These are phyloP conservation scores for Penicillium argentinense DNA, from an alignment of 495 filamentous ascomycete species.

Conservation along the genomic window DNA sequence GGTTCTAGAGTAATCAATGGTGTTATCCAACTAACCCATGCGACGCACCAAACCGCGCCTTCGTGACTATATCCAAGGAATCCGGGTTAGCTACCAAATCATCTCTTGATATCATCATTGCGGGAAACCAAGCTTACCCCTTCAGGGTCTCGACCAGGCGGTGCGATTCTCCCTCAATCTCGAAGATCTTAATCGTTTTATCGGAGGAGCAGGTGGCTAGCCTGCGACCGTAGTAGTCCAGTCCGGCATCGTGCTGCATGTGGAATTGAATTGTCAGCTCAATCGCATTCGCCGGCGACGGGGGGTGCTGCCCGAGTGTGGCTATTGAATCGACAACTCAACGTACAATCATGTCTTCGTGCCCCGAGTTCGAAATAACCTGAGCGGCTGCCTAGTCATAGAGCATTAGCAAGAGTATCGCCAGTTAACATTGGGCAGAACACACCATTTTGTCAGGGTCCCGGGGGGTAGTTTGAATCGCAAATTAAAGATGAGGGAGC, in stretches of 20 bases:
- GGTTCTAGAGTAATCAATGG: background rate
- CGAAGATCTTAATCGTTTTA: slow-evolving; percentile 98
- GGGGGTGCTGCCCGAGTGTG: no score
- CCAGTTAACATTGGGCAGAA: background rate
- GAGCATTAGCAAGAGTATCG: slow-evolving; percentile 15
- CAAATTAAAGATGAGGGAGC: slow-evolving; percentile 27
- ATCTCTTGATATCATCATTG: background rate
- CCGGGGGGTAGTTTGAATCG: slow-evolving; percentile 22
- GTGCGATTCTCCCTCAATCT: slow-evolving; percentile 93
- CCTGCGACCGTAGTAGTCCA: slow-evolving; percentile 97
- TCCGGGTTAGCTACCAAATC: slow-evolving; percentile 2
- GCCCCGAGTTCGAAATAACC: slow-evolving; percentile 85
- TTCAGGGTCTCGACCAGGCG: slow-evolving; percentile 89
- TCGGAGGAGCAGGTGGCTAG: slow-evolving; percentile 97
- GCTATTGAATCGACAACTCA: no score
- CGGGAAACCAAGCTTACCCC: slow-evolving; percentile 62
- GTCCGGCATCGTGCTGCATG: slow-evolving; percentile 86
- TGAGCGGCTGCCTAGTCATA: slow-evolving; percentile 61
- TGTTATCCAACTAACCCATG: slow-evolving; percentile 63
- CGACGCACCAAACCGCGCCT: slow-evolving; percentile 93
- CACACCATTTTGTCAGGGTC: slow-evolving; percentile 24
- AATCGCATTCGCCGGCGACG: background rate
- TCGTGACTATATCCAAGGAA: slow-evolving; percentile 65
- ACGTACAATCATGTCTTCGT: slow-evolving; percentile 99
- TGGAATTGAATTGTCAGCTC: slow-evolving; percentile 7